These are phyloP conservation scores for Cronartium ribicola DNA, from an alignment of 1,284 basidiomycete genomes.

Conservation along the genomic window DNA sequence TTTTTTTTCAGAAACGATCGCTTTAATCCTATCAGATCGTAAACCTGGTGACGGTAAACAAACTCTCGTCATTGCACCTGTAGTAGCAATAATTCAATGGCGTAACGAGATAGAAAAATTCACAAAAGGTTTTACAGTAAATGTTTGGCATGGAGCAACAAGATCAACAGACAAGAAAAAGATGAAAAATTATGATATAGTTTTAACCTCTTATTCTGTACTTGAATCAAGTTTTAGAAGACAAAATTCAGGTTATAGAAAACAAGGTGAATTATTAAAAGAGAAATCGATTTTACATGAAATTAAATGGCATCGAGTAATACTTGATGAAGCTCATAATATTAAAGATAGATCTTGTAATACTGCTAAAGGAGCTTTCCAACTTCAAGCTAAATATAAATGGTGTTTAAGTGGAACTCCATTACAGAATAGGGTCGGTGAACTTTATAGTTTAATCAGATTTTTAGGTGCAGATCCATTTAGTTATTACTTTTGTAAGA, in stretches of 20 bases:
- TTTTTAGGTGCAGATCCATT: conserved; percentile 41
- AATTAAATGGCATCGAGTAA: conserved; percentile 69
- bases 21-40: conserved; percentile 39
- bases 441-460: conserved; percentile 84
- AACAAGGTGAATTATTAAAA: conserved; percentile 76
- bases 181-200: conserved; percentile 81
- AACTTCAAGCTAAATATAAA: conserved; percentile 70
- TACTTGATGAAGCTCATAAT: conserved; percentile 94
- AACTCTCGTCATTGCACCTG: conserved; percentile 51
- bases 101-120: conserved; percentile 77
- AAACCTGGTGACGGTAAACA: conserved; percentile 34
- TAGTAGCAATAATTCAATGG: conserved; percentile 99
- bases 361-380: conserved; percentile 92
- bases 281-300: conserved; percentile 81
- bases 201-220: conserved; percentile 60
- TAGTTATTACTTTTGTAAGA: conserved; percentile 40
- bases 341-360: conserved; percentile 82
- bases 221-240: conserved; percentile 89
- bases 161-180: conserved; percentile 59
- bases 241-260: conserved; percentile 85
- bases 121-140: conserved; percentile 58
- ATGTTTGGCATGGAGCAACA: conserved; percentile 82
- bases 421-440: conserved; percentile 71
- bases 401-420: conserved; percentile 99
- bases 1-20: too few relatives aligned